A percentile compares a stretch with the other conserved stretches of the same genome.
Evolutionary conservation across 2,329 filamentous ascomycete genomes (phyloP).

Genomic region (Magnaporthiopsis incrustans): DNA sequence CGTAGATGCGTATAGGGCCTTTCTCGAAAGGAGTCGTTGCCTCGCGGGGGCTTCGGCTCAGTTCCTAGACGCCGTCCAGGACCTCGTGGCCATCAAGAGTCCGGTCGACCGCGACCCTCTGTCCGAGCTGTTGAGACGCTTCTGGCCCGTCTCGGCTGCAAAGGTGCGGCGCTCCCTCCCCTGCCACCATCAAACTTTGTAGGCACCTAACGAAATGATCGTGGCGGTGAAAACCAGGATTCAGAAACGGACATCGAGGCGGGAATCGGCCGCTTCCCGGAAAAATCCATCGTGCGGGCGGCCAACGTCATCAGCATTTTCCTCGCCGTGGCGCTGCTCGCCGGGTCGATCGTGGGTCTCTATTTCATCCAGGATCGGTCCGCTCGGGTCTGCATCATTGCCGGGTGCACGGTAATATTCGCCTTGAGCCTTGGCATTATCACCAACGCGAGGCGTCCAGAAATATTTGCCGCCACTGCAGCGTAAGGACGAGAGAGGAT

Average conservation of each 20-base stretch:
- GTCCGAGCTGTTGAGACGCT: neutral
- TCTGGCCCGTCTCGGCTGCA: neutral
- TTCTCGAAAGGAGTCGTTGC: neutral
- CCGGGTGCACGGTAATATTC: neutral
- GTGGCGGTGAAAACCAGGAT: neutral
- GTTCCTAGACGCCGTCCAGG: neutral
- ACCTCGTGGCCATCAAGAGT: neutral
- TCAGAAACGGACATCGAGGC: neutral
- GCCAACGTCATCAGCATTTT: constrained; percentile 1
- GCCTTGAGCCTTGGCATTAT: neutral
- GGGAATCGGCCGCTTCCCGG: neutral
- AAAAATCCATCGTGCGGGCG: neutral
- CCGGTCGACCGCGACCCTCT: neutral
- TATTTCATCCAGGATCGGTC: neutral
- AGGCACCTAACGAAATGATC: neutral
- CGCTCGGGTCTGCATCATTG: neutral
- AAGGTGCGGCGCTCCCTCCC: neutral
- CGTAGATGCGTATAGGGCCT: neutral
- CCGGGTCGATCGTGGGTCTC: neutral
- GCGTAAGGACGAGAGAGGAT: neutral
- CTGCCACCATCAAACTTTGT: no score
- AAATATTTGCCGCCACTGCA: constrained; percentile 1
- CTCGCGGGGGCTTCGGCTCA: neutral
- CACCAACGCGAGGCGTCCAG: constrained; percentile 1
- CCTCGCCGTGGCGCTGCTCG: neutral